Evolutionary conservation across 1,139 yeast genomes (phyloP).

Genomic region (Magnusiomyces paraingens): DNA sequence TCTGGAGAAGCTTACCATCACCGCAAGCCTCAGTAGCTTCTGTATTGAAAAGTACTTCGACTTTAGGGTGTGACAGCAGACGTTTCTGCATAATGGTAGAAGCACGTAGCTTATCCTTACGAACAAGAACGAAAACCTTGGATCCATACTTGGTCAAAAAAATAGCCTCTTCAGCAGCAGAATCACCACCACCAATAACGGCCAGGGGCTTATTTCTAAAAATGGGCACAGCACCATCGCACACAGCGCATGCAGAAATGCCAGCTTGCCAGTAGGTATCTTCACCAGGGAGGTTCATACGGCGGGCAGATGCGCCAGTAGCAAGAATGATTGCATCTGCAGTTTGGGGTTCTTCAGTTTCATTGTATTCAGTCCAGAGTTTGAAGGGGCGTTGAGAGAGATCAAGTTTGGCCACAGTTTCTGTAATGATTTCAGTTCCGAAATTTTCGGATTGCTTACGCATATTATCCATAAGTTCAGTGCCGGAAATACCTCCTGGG

Average conservation of each 20-base stretch:
- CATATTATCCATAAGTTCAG: conserved; percentile 89
- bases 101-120: conserved; percentile 92
- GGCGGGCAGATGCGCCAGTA: conserved; percentile 96
- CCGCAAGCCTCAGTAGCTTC: conserved; percentile 87
- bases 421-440: conserved; percentile 91
- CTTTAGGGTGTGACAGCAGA: conserved; percentile 72
- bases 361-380: conserved; percentile 93
- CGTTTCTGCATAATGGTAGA: conserved; percentile 96
- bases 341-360: conserved; percentile 72
- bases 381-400: conserved; percentile 83
- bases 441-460: conserved; percentile 77
- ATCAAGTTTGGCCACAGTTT: conserved; percentile 88
- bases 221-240: conserved; percentile 99
- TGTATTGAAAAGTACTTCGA: conserved; percentile 84
- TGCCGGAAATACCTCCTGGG: conserved; percentile 88
- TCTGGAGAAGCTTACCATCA: conserved; percentile 55
- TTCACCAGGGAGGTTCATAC: conserved; percentile 92
- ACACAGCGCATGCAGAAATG: conserved; percentile 97
- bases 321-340: conserved; percentile 90
- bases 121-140: conserved; percentile 84
- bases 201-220: conserved; percentile 97
- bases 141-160: conserved; percentile 96
- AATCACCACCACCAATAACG: conserved; percentile 97
- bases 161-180: conserved; percentile 97
- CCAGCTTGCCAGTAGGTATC: conserved; percentile 98